Conservation (phyloP, 495 filamentous ascomycete genomes). For the Coniosporium apollinis region DNA sequence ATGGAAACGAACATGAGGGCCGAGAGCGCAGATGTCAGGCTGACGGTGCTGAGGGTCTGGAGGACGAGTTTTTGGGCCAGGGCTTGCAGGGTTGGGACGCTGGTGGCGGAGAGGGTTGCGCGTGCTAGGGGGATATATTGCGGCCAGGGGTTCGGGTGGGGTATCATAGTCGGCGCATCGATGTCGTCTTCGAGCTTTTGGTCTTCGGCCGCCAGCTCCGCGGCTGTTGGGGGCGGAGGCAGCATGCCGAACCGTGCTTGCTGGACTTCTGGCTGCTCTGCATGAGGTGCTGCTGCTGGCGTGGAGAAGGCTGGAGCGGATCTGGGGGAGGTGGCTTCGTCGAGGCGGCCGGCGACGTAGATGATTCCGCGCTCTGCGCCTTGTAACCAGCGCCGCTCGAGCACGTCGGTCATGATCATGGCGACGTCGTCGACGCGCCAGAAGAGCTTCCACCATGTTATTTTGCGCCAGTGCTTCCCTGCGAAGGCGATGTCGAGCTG, state of each 20-base stretch:
- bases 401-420: conserved; percentile 60
- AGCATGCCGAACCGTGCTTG: conserved; percentile 1
- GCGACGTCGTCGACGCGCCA: conserved; percentile 87
- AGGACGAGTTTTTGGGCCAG: conserved; percentile 64
- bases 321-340: conserved; percentile 32
- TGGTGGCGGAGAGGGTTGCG: conserved; percentile 36
- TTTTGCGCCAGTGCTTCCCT: conserved; percentile 49
- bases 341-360: conserved; percentile 65
- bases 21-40: conserved; percentile 43
- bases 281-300: neutral
- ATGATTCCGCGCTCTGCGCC: conserved; percentile 58
- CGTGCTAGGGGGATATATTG: conserved; percentile 40
- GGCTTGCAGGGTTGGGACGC: conserved; percentile 60
- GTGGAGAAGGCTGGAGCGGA: neutral
- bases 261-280: neutral
- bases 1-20: conserved; percentile 51
- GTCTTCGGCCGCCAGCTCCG: conserved; percentile 4
- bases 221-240: neutral
- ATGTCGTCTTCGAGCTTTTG: conserved; percentile 11
- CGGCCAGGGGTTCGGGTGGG: conserved; percentile 21
- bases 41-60: conserved; percentile 50
- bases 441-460: conserved; percentile 89
- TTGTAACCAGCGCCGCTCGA: conserved; percentile 55
- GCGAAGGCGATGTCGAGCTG: conserved; percentile 59
- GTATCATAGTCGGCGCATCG: conserved; percentile 2